phyloP scores from a whole-genome alignment of 768 basidiomycete species.

The Agaricus subrufescens region DNA sequence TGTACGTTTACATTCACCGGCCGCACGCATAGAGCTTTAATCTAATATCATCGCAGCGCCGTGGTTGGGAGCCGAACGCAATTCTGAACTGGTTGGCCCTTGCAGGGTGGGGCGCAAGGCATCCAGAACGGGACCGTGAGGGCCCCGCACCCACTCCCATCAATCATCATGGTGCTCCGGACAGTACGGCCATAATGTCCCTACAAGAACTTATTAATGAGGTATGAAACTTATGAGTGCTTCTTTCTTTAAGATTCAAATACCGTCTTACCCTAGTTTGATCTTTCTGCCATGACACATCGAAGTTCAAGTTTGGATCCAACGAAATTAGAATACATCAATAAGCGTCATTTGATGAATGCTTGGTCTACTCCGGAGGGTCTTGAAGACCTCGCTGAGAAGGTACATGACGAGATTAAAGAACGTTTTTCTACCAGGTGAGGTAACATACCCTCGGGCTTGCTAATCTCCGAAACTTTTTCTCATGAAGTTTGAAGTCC shows the following conservation, averaged over 20 bases:
- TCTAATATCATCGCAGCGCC: constrained; percentile 39
- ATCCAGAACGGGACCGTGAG: constrained; percentile 19
- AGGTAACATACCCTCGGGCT: constrained; percentile 7
- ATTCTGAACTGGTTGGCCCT: constrained; percentile 91
- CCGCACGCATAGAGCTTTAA: background rate
- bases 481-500: constrained; percentile 23
- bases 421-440: constrained; percentile 59
- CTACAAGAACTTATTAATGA: constrained; percentile 60
- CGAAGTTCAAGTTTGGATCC: constrained; percentile 80
- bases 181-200: constrained; percentile 60
- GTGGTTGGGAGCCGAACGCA: constrained; percentile 88
- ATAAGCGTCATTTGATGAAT: constrained; percentile 77
- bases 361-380: constrained; percentile 47
- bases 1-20: constrained; percentile 35
- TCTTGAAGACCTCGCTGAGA: constrained; percentile 46
- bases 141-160: constrained; percentile 10
- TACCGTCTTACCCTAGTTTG: constrained; percentile 48
- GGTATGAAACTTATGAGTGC: constrained; percentile 25
- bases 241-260: background rate
- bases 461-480: background rate
- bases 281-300: constrained; percentile 71
- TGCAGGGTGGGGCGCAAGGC: constrained; percentile 84
- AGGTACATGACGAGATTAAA: constrained; percentile 50
- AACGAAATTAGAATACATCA: constrained; percentile 78
- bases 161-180: constrained; percentile 42